Evolutionary conservation across 2,329 filamentous ascomycete genomes (phyloP).

Genomic region (Aspergillus japonicus): DNA sequence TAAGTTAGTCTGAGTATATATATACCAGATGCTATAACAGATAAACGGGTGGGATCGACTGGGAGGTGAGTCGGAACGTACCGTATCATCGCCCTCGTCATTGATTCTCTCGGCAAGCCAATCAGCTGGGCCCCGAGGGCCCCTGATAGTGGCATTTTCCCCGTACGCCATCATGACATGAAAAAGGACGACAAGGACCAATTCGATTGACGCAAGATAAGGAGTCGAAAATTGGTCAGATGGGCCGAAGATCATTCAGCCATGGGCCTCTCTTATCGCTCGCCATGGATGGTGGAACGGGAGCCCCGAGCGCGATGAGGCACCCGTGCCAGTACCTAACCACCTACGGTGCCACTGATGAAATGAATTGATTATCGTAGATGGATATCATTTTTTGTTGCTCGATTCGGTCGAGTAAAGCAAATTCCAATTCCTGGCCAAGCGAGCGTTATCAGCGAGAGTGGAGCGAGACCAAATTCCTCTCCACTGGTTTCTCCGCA

Average conservation of each 20-base stretch:
- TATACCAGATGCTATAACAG: background rate
- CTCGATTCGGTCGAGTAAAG: slow-evolving; percentile 25
- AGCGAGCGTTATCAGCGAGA: slow-evolving; percentile 24
- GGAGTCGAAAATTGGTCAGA: slow-evolving; percentile 11
- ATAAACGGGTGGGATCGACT: too few relatives aligned
- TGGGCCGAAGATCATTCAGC: slow-evolving; percentile 11
- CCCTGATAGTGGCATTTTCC: slow-evolving; percentile 1
- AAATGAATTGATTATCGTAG: background rate
- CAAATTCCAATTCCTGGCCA: background rate
- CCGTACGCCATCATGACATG: slow-evolving; percentile 3
- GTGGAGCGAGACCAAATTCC: background rate
- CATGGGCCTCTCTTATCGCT: slow-evolving; percentile 12
- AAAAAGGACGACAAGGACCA: background rate
- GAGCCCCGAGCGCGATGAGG: background rate
- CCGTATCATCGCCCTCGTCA: slow-evolving; percentile 2
- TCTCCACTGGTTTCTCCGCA: slow-evolving; percentile 25
- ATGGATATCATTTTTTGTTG: slow-evolving; percentile 14
- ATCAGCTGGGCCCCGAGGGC: background rate
- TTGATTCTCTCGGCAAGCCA: background rate
- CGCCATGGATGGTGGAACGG: slow-evolving; percentile 8
- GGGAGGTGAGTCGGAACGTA: background rate
- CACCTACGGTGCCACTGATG: too few relatives aligned
- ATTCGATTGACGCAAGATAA: slow-evolving; percentile 10
- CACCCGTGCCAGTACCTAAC: background rate
- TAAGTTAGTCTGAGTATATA: background rate